Evolutionary conservation across 2,329 filamentous ascomycete species (phyloP).

Genomic region (Monosporascus cannonballus): DNA sequence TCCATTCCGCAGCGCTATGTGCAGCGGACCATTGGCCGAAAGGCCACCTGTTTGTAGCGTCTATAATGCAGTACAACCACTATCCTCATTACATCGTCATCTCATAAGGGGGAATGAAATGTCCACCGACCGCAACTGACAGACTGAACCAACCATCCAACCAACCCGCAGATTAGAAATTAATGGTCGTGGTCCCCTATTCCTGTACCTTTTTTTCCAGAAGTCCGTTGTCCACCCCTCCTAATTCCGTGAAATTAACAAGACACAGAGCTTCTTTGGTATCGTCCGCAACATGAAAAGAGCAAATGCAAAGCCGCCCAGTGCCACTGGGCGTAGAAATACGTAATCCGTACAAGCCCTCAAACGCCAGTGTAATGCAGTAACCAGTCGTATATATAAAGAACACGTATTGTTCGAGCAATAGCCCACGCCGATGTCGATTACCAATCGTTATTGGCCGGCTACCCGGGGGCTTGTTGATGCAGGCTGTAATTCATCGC

Average conservation of each 20-base stretch:
- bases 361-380: not conserved
- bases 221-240: not conserved
- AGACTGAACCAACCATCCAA: no score
- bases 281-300: not conserved
- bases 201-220: not conserved
- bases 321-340: not conserved
- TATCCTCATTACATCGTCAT: no score
- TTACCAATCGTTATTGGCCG: not conserved
- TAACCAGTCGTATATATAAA: not conserved
- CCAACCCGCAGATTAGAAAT: no score
- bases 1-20: no score
- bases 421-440: not conserved
- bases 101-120: no score
- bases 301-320: not conserved
- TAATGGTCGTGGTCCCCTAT: not conserved
- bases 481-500: not conserved
- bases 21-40: no score
- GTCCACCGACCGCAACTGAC: no score
- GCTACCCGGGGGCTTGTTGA: slow-evolving; percentile 1
- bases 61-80: no score
- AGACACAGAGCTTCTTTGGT: not conserved
- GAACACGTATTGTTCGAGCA: not conserved
- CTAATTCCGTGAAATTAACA: not conserved
- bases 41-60: no score
- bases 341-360: not conserved